Conservation (phyloP, 768 basidiomycete genomes). For the Macrolepiota fuliginosa region DNA sequence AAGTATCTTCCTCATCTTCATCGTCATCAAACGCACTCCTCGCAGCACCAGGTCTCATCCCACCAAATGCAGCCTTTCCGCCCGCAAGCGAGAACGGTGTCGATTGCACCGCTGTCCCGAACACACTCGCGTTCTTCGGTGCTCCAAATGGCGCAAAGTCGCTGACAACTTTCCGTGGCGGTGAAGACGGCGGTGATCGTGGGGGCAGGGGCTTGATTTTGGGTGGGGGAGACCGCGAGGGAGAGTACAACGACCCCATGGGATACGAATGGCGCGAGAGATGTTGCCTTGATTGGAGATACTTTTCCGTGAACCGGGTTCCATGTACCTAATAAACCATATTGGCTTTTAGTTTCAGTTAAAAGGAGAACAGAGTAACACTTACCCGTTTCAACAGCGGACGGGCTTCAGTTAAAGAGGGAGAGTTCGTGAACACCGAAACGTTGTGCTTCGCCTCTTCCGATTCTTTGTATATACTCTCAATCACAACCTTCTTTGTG, state of each 20-base stretch:
- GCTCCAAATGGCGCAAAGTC: conserved; percentile 89
- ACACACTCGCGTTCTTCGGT: conserved; percentile 71
- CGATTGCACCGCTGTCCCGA: conserved; percentile 79
- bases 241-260: conserved; percentile 43
- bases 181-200: conserved; percentile 45
- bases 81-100: conserved; percentile 78
- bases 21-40: conserved; percentile 45
- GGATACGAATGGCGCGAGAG: conserved; percentile 51
- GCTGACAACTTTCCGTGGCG: conserved; percentile 83
- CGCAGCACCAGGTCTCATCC: conserved; percentile 49
- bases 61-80: conserved; percentile 82
- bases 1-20: conserved; percentile 73
- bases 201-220: conserved; percentile 33
- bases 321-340: conserved; percentile 67
- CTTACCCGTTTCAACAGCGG: conserved; percentile 77
- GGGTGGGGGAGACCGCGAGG: conserved; percentile 39
- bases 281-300: conserved; percentile 71
- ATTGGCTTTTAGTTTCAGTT: conserved; percentile 8
- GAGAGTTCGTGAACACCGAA: conserved; percentile 72
- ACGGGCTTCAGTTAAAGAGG: conserved; percentile 68
- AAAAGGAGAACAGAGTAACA: conserved; percentile 9
- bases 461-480: conserved; percentile 93
- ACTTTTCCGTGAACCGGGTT: conserved; percentile 97
- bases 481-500: conserved; percentile 95
- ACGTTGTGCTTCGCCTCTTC: conserved; percentile 91